A percentile compares a stretch with the other conserved stretches of the same genome.
These are phyloP conservation scores for Phytophthora capsici DNA, from an alignment of 352 stramenopile species.

Conservation along the genomic window DNA sequence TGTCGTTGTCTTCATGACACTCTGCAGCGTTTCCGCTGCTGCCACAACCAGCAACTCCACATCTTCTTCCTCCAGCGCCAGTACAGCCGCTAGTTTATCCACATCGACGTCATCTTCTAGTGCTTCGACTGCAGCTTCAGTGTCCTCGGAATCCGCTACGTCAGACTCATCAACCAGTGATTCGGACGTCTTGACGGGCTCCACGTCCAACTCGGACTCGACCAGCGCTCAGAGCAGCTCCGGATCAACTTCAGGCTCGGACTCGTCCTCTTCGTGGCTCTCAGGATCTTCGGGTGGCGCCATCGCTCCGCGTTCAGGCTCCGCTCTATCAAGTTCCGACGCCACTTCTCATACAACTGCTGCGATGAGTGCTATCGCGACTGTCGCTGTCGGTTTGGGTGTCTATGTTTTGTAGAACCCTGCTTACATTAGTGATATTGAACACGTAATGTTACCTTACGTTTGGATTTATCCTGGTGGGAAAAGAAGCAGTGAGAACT, in stretches of 20 bases:
- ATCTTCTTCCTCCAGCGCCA: too few relatives aligned
- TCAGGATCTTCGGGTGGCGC: slow-evolving; percentile 4
- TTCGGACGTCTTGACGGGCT: slow-evolving; percentile 10
- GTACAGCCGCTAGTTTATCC: background rate
- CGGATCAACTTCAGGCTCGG: slow-evolving; percentile 6
- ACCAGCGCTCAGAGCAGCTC: slow-evolving; percentile 19
- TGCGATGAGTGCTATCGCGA: background rate
- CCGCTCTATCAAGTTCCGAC: slow-evolving; percentile 14
- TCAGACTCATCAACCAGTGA: slow-evolving; percentile 4
- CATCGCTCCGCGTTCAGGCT: slow-evolving; percentile 21
- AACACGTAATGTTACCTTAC: too few relatives aligned
- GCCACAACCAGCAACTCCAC: background rate
- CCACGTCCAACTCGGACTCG: slow-evolving; percentile 13
- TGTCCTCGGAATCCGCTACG: background rate
- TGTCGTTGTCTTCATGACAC: slow-evolving; percentile 9
- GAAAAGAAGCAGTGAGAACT: background rate
- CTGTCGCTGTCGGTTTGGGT: background rate
- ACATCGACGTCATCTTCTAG: background rate
- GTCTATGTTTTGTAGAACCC: slow-evolving; percentile 4
- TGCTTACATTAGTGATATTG: too few relatives aligned
- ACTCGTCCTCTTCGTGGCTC: slow-evolving; percentile 4
- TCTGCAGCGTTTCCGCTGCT: slow-evolving; percentile 10
- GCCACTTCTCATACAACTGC: background rate
- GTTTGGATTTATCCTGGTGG: too few relatives aligned
- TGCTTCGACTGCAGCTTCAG: background rate